phyloP scores from a whole-genome alignment of 441 rosid species.

The Erodium trifolium region DNA sequence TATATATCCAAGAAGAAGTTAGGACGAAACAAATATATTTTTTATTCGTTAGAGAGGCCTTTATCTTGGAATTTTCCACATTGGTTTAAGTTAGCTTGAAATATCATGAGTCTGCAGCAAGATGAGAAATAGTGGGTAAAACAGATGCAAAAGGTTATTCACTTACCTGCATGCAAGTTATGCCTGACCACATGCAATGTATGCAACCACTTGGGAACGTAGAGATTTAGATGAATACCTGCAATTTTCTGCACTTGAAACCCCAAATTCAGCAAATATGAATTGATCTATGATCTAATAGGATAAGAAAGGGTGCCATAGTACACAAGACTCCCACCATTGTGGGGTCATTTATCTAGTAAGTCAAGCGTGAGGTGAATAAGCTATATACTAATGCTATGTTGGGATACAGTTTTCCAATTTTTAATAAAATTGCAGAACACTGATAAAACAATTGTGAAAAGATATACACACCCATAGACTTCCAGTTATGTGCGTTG shows the following conservation, averaged over 20 bases:
- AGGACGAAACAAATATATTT: too few relatives aligned
- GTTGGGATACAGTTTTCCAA: too few relatives aligned
- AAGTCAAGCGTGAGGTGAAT: too few relatives aligned
- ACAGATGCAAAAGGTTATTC: neutral
- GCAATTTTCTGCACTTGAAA: slow-evolving; percentile 64
- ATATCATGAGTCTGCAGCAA: too few relatives aligned
- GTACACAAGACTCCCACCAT: neutral
- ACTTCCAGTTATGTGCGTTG: slow-evolving; percentile 39
- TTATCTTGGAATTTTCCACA: too few relatives aligned
- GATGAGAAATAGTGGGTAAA: neutral
- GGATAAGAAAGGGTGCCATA: too few relatives aligned
- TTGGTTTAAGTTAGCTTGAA: too few relatives aligned
- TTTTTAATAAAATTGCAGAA: neutral
- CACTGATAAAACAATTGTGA: neutral
- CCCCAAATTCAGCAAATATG: slow-evolving; percentile 22
- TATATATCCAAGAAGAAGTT: too few relatives aligned
- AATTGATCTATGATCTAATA: neutral
- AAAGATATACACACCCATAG: slow-evolving; percentile 63
- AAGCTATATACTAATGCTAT: too few relatives aligned
- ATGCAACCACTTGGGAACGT: slow-evolving; percentile 65
- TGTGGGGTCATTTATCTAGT: too few relatives aligned
- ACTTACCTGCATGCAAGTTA: slow-evolving; percentile 69
- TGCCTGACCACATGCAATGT: slow-evolving; percentile 63
- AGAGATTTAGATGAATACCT: slow-evolving; percentile 64
- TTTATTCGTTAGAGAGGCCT: too few relatives aligned